phyloP scores from a whole-genome alignment of 2,329 filamentous ascomycete genomes.

The Biscogniauxia sp. region DNA sequence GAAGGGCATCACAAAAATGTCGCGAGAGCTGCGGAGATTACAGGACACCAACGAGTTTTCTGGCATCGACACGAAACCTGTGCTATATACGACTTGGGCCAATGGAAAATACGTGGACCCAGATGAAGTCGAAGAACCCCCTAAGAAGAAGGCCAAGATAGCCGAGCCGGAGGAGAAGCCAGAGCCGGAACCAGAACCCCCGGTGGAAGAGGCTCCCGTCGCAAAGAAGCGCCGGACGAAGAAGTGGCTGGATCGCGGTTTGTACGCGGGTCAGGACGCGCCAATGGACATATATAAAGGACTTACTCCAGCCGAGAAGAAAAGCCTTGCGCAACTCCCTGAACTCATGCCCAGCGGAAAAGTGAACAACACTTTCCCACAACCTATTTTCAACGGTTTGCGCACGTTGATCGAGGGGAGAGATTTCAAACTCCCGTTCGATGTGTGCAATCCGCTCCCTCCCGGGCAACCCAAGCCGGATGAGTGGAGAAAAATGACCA shows the following conservation, averaged over 20 bases:
- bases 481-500: conserved; percentile 88
- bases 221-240: conserved; percentile 56
- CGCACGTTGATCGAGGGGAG: conserved; percentile 68
- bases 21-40: conserved; percentile 58
- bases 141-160: conserved; percentile 35
- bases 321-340: conserved; percentile 45
- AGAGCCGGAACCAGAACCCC: conserved; percentile 33
- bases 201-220: conserved; percentile 35
- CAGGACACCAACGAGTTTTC: conserved; percentile 63
- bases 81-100: conserved; percentile 60
- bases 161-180: conserved; percentile 33
- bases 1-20: conserved; percentile 44
- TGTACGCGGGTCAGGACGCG: conserved; percentile 79
- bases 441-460: conserved; percentile 84
- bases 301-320: conserved; percentile 51
- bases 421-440: conserved; percentile 86
- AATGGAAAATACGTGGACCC: conserved; percentile 61
- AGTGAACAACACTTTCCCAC: conserved; percentile 61
- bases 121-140: conserved; percentile 31
- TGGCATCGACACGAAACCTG: conserved; percentile 56
- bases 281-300: conserved; percentile 47
- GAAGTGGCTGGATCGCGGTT: conserved; percentile 76
- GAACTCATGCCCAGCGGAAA: conserved; percentile 46
- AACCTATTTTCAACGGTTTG: conserved; percentile 76
- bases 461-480: conserved; percentile 86